Percentiles rank a stretch among this genome's conserved stretches.
Evolutionary conservation across 2,329 filamentous ascomycete species (phyloP).

Genomic region (Cordyceps militaris): DNA sequence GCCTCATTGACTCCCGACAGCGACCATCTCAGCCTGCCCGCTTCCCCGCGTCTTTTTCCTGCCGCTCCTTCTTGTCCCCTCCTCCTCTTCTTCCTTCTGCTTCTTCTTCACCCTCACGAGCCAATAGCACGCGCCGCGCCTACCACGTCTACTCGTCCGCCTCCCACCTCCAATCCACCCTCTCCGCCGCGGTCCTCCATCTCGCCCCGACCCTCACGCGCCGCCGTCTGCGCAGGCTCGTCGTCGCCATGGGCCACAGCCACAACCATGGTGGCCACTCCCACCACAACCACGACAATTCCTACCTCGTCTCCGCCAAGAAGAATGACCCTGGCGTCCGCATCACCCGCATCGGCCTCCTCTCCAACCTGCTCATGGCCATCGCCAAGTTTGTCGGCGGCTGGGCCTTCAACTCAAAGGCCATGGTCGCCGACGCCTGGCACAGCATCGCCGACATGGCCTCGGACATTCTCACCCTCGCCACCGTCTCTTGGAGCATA

Average conservation of each 20-base stretch:
- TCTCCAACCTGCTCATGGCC: slow-evolving; percentile 92
- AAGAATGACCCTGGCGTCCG: slow-evolving; percentile 62
- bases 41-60: background rate
- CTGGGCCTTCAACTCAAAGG: slow-evolving; percentile 90
- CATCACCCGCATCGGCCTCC: slow-evolving; percentile 49
- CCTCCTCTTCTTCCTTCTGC: background rate
- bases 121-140: background rate
- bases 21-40: background rate
- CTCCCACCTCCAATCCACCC: background rate
- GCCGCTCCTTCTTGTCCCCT: background rate
- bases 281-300: slow-evolving; percentile 84
- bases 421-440: slow-evolving; percentile 87
- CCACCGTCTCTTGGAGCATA: slow-evolving; percentile 89
- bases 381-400: slow-evolving; percentile 87
- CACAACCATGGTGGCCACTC: slow-evolving; percentile 28
- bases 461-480: slow-evolving; percentile 87
- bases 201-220: slow-evolving; percentile 19
- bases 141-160: slow-evolving; percentile 7
- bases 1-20: background rate
- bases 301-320: slow-evolving; percentile 84
- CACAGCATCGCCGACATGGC: slow-evolving; percentile 93
- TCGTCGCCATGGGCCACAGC: slow-evolving; percentile 25
- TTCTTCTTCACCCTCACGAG: background rate
- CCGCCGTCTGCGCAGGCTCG: slow-evolving; percentile 9
- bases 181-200: slow-evolving; percentile 13